Conservation (phyloP, 2,329 filamentous ascomycete genomes). For the Diaporthe velutina region DNA sequence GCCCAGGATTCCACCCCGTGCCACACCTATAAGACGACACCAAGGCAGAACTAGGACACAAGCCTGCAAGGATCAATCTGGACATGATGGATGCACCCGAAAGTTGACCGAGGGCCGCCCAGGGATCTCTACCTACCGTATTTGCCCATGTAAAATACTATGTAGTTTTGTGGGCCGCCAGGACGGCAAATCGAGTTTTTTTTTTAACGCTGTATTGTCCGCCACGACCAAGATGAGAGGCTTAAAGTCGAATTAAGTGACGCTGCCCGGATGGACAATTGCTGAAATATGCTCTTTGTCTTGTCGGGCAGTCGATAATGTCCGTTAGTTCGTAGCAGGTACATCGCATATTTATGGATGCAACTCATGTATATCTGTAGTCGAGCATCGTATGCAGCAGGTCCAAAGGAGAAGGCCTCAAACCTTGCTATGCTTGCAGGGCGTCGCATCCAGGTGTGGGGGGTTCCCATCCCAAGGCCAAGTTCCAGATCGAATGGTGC, state of each 20-base stretch:
- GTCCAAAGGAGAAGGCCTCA: conserved; percentile 7
- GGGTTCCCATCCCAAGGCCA: conserved; percentile 5
- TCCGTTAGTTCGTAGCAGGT: not conserved
- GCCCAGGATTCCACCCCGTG: conserved; percentile 8
- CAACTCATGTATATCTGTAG: not conserved
- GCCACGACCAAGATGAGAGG: not conserved
- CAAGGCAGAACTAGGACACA: conserved; percentile 1
- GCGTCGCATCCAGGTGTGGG: conserved; percentile 12
- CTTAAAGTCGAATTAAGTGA: not conserved
- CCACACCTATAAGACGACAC: conserved; percentile 16
- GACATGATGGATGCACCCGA: conserved; percentile 17
- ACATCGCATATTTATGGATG: not conserved
- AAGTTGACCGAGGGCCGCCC: conserved; percentile 31
- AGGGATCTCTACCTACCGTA: not conserved
- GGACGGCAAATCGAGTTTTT: conserved; percentile 3
- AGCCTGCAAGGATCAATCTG: conserved; percentile 19
- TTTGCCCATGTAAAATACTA: not conserved
- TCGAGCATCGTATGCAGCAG: conserved; percentile 13
- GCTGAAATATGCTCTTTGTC: not conserved
- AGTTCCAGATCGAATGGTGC: conserved; percentile 7
- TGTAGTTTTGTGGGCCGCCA: conserved; percentile 14
- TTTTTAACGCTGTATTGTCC: not conserved
- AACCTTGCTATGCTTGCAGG: conserved; percentile 17
- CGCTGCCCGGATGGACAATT: not conserved
- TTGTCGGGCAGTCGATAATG: not conserved